These are phyloP conservation scores for Ophiorrhiza pumila DNA, from an alignment of 257 asterid genomes.

Conservation along the genomic window DNA sequence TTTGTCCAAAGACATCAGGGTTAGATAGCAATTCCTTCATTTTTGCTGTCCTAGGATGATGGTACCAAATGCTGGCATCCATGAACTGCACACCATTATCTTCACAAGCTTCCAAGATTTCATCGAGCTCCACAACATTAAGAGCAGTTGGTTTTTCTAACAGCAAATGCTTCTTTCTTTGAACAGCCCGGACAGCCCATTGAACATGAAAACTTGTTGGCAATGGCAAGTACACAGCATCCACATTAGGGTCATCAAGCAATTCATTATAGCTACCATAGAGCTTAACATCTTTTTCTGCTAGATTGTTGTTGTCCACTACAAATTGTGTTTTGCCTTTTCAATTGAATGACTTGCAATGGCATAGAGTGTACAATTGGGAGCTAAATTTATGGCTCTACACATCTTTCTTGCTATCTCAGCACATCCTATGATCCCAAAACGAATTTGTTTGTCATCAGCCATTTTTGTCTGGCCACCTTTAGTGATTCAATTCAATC, in stretches of 20 bases:
- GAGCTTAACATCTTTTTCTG: constrained; percentile 38
- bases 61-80: constrained; percentile 95
- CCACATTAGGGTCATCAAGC: constrained; percentile 64
- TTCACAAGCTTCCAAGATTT: constrained; percentile 49
- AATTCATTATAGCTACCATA: constrained; percentile 57
- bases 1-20: constrained; percentile 45
- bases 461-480: constrained; percentile 29
- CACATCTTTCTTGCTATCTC: constrained; percentile 67
- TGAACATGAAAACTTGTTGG: constrained; percentile 65
- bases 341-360: constrained; percentile 65
- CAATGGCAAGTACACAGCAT: constrained; percentile 76
- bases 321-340: constrained; percentile 57
- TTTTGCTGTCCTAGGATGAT: constrained; percentile 70
- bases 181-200: constrained; percentile 74
- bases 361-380: constrained; percentile 56
- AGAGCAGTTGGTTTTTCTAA: constrained; percentile 80
- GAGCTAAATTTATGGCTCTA: constrained; percentile 57
- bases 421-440: constrained; percentile 81
- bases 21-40: constrained; percentile 54
- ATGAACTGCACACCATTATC: constrained; percentile 69
- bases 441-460: constrained; percentile 42
- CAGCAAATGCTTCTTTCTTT: constrained; percentile 63
- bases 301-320: constrained; percentile 36
- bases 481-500: not conserved
- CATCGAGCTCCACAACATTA: constrained; percentile 46